phyloP scores from a whole-genome alignment of 495 filamentous ascomycete species.

The Daldinia loculata region DNA sequence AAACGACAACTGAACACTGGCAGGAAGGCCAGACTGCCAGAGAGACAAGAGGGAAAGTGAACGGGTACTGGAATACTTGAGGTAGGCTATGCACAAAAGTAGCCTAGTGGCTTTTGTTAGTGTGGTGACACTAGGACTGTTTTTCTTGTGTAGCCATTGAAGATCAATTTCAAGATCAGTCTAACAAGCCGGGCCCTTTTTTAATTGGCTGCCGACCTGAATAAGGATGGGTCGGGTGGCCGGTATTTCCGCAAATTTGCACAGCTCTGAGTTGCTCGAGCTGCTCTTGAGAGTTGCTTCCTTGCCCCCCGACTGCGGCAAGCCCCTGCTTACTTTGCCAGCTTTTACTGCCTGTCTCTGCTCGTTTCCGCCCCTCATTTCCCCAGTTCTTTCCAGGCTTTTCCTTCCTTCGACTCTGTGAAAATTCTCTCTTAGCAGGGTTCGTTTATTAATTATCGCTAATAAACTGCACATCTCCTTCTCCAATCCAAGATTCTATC shows the following conservation, averaged over 20 bases:
- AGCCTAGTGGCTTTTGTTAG: constrained; percentile 30
- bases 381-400: constrained; percentile 35
- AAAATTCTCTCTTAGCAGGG: constrained; percentile 29
- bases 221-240: constrained; percentile 46
- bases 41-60: constrained; percentile 14
- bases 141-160: constrained; percentile 43
- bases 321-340: constrained; percentile 24
- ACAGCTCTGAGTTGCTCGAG: constrained; percentile 15
- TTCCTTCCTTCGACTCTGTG: constrained; percentile 21
- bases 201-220: constrained; percentile 30
- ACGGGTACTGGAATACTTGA: constrained; percentile 19
- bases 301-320: constrained; percentile 31
- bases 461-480: constrained; percentile 32
- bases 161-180: constrained; percentile 43
- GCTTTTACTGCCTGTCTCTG: constrained; percentile 6
- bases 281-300: not conserved
- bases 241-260: constrained; percentile 51
- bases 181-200: constrained; percentile 14
- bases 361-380: constrained; percentile 31
- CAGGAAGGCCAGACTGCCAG: constrained; percentile 18
- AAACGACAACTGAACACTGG: constrained; percentile 21
- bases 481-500: constrained; percentile 18
- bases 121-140: constrained; percentile 43
- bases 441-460: constrained; percentile 39
- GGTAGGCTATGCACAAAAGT: constrained; percentile 31